Evolutionary conservation across 177 flowering plant genomes (phyloP), one percentile per base, ranked within the genome.

Genomic region (Telopea speciosissima): DNA sequence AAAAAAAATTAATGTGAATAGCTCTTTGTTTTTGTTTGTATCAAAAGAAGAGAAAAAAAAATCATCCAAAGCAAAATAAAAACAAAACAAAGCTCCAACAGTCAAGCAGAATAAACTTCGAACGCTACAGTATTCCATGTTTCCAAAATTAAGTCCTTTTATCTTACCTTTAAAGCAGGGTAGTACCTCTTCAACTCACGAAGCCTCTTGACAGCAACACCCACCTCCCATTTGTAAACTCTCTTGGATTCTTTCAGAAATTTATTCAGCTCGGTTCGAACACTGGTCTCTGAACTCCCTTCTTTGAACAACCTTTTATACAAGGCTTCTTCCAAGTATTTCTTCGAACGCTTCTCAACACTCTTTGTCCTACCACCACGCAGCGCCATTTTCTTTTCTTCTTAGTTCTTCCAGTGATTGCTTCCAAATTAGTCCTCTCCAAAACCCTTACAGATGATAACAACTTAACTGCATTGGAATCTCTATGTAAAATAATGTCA

Each of bases 161-260:
- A 5, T 70, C 13, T 61, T 60, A 81, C 95, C 90, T 89, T 90
- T 66, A 89, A 73, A 25, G 98, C 98, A 44, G 92, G 84, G 54
- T 17, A 79, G 70, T 70, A 89, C 5, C 81, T 85, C 36, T 84
- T 83, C 74, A 86, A 87, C 58, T 78, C 68, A 22, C 98, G 88
- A 62, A 93, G 91, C 80, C 88, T 84, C 79, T 77, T 89, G 76
- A 93, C 65, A 16, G 98, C 76, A 28, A 81, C 76, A 17, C 85
- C 97, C 33, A 91, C 96, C 70, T 91, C 98, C 97, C 98, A 93
- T 83, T 93, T 93, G 75, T 72, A 90, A 24, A 84, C 93, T 49
- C 79, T 79, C 74, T 93, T 91, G 56, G 68, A 70, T 66, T 81
- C 76, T 70, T 83, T 84, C 68, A 90, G 78, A 66, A 89, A 89